Evolutionary conservation across 1,284 basidiomycete genomes (phyloP), one percentile per base, ranked within the genome.

Genomic region (Pseudozyma flocculosa): DNA sequence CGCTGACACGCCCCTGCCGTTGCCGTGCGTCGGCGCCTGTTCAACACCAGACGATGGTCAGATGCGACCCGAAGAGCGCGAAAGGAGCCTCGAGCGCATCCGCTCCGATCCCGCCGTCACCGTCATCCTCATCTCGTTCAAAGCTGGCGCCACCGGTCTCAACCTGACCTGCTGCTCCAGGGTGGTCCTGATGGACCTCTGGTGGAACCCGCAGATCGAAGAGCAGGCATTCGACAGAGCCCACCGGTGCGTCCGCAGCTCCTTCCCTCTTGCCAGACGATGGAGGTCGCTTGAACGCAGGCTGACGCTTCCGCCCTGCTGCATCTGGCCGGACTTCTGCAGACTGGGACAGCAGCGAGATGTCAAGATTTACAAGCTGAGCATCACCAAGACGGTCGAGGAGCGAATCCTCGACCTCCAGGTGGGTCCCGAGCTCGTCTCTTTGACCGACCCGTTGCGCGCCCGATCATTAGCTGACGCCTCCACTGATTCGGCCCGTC

Each of bases 131-230:
- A 94, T 97, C 59, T 95, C 92, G 0, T 94, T 97, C 85, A 96
- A 95, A 78, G 91, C 92, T 14, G 92, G 92, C 2, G 89, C 88
- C 72, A 92, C 90, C 85, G 92, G 92, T 45, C 83, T 98, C 38
- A 98, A 98, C 77, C 76, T 98, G 70, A 96, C 92, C 0, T 87
- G 86, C 47, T 97, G 94, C 80, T 94, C 92, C 78, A 90, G 92
- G 62, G 92, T 95, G 44, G 88, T 95, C 65, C 82, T 96, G 5
- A 85, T 90, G 58, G 93, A 96, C 76, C 79, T 95, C 46, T 97
- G 94, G 94, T 96, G 92, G 90, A 75, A 78, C 51, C 78, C 73
- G 17, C 54, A 66, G 48, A 52, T 73, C 40, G 65, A 72, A 83
- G 89, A 91, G 63, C 92, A 96, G 81, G 92, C 92, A 0, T 94